These are phyloP conservation scores for Corymbia calophylla DNA, from an alignment of 441 rosid genomes.

Conservation along the genomic window DNA sequence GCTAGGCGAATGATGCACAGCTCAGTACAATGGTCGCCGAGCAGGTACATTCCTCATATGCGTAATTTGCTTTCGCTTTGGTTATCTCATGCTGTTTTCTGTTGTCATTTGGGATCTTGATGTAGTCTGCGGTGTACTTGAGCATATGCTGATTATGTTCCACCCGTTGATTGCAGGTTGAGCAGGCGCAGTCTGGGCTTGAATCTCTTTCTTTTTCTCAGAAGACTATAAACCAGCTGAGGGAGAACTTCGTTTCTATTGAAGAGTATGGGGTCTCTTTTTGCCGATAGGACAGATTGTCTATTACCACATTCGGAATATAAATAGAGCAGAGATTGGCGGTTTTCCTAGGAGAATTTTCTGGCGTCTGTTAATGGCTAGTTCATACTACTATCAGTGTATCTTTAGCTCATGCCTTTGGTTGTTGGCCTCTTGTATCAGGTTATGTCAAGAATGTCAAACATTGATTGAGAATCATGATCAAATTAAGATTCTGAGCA, in stretches of 20 bases:
- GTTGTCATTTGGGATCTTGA: neutral
- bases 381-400: neutral
- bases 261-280: slow-evolving; percentile 49
- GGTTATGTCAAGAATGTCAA: slow-evolving; percentile 96
- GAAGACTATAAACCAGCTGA: slow-evolving; percentile 64
- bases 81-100: neutral
- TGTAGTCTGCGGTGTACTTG: neutral
- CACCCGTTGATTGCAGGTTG: slow-evolving; percentile 42
- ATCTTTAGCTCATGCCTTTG: neutral
- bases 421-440: slow-evolving; percentile 20
- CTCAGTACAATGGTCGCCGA: slow-evolving; percentile 99
- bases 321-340: neutral
- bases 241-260: slow-evolving; percentile 76
- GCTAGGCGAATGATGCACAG: slow-evolving; percentile 94
- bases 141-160: neutral
- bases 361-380: neutral
- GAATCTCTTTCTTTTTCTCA: slow-evolving; percentile 71
- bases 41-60: slow-evolving; percentile 41
- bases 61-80: neutral
- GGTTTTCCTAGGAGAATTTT: neutral
- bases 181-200: slow-evolving; percentile 82
- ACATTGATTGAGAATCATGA: slow-evolving; percentile 95
- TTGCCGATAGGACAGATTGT: neutral
- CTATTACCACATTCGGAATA: neutral
- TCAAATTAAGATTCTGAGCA: slow-evolving; percentile 96